Evolutionary conservation across 31 red algal genomes (phyloP).

Genomic region (Asparagopsis taxiformis): DNA sequence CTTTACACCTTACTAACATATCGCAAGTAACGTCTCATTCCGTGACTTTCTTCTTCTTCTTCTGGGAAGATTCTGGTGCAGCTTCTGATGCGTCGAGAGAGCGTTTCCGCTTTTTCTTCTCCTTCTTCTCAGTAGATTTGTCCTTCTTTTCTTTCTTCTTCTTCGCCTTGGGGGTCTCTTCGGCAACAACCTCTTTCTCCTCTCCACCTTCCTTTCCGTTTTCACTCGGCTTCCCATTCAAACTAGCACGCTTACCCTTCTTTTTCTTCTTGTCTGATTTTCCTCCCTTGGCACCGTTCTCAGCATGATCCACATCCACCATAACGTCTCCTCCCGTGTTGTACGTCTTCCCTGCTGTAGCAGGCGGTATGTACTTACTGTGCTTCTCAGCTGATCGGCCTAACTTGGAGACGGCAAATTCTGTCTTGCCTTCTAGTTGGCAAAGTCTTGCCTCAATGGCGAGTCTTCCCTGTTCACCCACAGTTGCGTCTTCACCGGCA

Average conservation of each 20-base stretch:
- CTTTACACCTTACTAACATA: neutral
- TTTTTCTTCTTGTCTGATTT: slow-evolving; percentile 67
- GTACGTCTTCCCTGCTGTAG: slow-evolving; percentile 62
- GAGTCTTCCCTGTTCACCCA: slow-evolving; percentile 68
- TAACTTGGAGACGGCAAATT: slow-evolving; percentile 65
- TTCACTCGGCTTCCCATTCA: neutral
- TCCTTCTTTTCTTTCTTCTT: slow-evolving; percentile 60
- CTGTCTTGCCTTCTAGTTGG: slow-evolving; percentile 72
- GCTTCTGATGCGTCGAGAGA: slow-evolving; percentile 16
- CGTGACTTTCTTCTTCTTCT: slow-evolving; percentile 83
- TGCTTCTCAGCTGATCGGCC: slow-evolving; percentile 38
- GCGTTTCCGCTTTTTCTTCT: slow-evolving; percentile 56
- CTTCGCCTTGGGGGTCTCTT: slow-evolving; percentile 57
- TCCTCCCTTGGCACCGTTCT: slow-evolving; percentile 13
- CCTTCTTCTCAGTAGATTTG: slow-evolving; percentile 67
- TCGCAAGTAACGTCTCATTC: neutral
- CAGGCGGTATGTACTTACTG: slow-evolving; percentile 24
- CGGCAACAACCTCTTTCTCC: slow-evolving; percentile 25
- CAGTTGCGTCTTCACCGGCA: slow-evolving; percentile 52
- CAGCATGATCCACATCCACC: slow-evolving; percentile 23
- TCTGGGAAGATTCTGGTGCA: slow-evolving; percentile 12
- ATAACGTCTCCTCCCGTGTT: slow-evolving; percentile 45
- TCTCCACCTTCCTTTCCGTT: slow-evolving; percentile 30
- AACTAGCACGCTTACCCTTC: slow-evolving; percentile 35
- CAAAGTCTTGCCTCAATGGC: slow-evolving; percentile 70